Base-by-base conservation (phyloP, 1,284 basidiomycete genomes). In the Neolentinus lepideus region DNA sequence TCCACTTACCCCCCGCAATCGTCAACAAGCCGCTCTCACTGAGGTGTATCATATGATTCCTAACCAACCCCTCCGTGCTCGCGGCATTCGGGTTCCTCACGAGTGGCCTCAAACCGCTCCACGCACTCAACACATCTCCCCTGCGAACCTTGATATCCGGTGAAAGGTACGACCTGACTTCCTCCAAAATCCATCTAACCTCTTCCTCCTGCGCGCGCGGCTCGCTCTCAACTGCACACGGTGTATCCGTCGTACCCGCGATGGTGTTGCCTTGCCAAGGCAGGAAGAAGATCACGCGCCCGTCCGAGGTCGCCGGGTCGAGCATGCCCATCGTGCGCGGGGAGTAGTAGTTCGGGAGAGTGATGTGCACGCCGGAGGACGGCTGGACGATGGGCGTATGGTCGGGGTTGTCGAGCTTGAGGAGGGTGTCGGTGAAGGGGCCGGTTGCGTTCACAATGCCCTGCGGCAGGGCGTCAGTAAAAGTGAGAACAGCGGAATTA, bases 221-320 rank as follows among this genome's bases (percentile, higher is more conserved):
- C 64, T 96, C 87, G 52, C 84, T 79, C 54, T 83, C 80, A 56
- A 98, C 90, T 2, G 73, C 71, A 0, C 90, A 85, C 0, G 92
- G 89, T 0, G 90, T 82, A 70, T 99, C 96, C 21, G 96, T 99
- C 4, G 96, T 98, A 25, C 95, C 96, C 2, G 96, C 96, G 60
- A 99, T 96, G 51, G 94, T 95, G 73, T 92, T 93, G 22, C 96
- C 96, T 74, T 98, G 90, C 96, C 96, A 99, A 0, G 96, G 96
- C 21, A 99, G 81, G 83, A 98, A 98, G 81, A 98, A 99, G 67
- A 98, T 96, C 58, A 99, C 95, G 48, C 96, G 88, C 0, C 96
- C 96, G 64, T 99, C 96, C 0, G 91, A 94, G 8, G 96, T 98
- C 10, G 92, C 80, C 0, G 96, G 96, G 72, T 99, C 96, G 54